Percentiles rank a stretch among this genome's conserved stretches.
These are phyloP conservation scores for Biscogniauxia sp. DNA, from an alignment of 2,329 filamentous ascomycete species.

Conservation along the genomic window DNA sequence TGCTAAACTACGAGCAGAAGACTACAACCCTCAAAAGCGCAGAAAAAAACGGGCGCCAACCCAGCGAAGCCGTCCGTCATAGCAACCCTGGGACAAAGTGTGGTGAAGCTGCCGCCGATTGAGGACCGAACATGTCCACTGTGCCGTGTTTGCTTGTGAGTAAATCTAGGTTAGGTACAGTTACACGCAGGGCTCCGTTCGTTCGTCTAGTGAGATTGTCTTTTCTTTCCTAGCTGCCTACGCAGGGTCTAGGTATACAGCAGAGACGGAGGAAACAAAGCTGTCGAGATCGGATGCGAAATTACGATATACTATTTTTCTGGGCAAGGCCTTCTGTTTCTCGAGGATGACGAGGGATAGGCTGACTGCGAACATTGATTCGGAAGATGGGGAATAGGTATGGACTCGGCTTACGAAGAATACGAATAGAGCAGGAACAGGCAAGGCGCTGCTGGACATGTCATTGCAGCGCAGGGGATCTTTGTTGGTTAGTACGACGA, in stretches of 20 bases:
- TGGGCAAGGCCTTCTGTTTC: constrained; percentile 6
- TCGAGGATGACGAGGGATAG: constrained; percentile 7
- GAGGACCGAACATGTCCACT: too few species aligned
- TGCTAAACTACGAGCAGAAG: not conserved
- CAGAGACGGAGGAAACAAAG: constrained; percentile 1
- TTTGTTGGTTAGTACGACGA: constrained; percentile 11
- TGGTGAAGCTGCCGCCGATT: too few species aligned
- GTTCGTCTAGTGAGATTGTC: too few species aligned
- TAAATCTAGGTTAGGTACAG: too few species aligned
- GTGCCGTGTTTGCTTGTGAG: too few species aligned
- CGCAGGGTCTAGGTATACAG: too few species aligned
- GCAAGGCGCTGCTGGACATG: constrained; percentile 35
- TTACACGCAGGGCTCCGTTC: too few species aligned
- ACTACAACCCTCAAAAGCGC: not conserved
- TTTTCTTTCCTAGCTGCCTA: too few species aligned
- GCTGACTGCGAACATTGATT: constrained; percentile 12
- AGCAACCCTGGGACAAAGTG: too few species aligned
- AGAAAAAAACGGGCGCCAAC: not conserved
- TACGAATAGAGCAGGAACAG: constrained; percentile 43
- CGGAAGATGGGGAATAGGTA: constrained; percentile 19
- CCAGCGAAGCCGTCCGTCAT: too few species aligned
- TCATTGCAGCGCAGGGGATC: constrained; percentile 5
- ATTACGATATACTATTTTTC: constrained; percentile 5
- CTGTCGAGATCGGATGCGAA: constrained; percentile 1
- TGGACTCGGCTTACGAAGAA: constrained; percentile 45